Percentiles rank a stretch among this genome's conserved stretches.
phyloP scores from a whole-genome alignment of 345 rosid genomes.

The Acer yangbiense region DNA sequence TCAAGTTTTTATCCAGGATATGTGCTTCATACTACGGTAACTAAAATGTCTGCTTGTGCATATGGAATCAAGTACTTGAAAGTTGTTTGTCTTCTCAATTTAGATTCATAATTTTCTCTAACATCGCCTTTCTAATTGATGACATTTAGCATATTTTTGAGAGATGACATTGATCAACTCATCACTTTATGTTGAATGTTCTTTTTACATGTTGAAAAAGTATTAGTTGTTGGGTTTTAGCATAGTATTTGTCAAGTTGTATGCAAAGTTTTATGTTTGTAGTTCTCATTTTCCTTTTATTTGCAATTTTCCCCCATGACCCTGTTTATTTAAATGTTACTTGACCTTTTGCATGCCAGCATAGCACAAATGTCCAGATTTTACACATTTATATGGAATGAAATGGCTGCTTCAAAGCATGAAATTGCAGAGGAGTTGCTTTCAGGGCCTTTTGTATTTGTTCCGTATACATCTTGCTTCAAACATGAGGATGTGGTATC shows the following conservation, averaged over 20 bases:
- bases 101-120: background rate
- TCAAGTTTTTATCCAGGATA: background rate
- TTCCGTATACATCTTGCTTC: conserved; percentile 51
- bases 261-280: background rate
- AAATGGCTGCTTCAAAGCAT: conserved; percentile 54
- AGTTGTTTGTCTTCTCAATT: background rate
- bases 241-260: background rate
- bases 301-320: background rate
- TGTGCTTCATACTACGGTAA: background rate
- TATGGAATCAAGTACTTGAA: background rate
- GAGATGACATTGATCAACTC: background rate
- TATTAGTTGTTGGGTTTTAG: background rate
- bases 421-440: conserved; percentile 53
- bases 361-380: conserved; percentile 72
- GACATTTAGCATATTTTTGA: background rate
- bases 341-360: conserved; percentile 49
- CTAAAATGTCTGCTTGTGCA: background rate
- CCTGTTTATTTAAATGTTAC: conserved; percentile 12
- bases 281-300: background rate
- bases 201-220: background rate
- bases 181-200: background rate
- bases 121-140: background rate
- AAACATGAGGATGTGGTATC: conserved; percentile 49
- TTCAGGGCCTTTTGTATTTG: conserved; percentile 62
- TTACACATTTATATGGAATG: conserved; percentile 73